Conservation (phyloP, 2,329 filamentous ascomycete species). For the Hymenoscyphus scutula region DNA sequence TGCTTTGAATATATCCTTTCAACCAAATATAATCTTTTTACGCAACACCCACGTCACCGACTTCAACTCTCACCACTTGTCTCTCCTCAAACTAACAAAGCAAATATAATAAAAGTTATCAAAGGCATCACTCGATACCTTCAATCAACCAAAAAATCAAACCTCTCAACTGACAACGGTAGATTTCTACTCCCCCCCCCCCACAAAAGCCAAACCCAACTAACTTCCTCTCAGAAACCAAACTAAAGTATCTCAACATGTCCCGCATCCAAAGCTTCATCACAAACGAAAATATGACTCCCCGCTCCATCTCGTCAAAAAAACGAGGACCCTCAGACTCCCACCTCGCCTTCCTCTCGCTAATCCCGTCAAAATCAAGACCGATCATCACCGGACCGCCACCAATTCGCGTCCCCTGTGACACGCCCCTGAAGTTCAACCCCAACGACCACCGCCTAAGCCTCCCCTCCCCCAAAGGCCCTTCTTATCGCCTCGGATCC, state of each 20-base stretch:
- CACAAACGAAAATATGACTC: too few species aligned
- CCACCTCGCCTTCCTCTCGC: too few species aligned
- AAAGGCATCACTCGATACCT: not conserved
- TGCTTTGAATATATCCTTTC: too few species aligned
- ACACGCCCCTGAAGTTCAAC: not conserved
- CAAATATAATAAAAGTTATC: not conserved
- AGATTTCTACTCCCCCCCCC: too few species aligned
- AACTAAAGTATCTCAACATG: too few species aligned
- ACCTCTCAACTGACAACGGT: too few species aligned
- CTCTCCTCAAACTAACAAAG: not conserved
- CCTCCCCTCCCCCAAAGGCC: not conserved
- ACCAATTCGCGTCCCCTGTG: not conserved
- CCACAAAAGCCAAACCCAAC: not conserved
- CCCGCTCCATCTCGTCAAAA: too few species aligned
- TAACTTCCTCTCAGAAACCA: not conserved
- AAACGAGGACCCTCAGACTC: too few species aligned
- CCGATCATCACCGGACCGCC: too few species aligned
- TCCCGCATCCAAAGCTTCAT: not conserved
- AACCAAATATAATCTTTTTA: too few species aligned
- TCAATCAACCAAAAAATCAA: not conserved
- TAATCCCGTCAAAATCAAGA: too few species aligned
- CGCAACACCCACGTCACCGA: not conserved
- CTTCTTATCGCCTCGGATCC: not conserved
- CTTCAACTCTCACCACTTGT: not conserved
- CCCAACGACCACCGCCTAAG: not conserved